Base-by-base conservation (phyloP, 2,329 filamentous ascomycete species). In the Dactylellina leptospora region DNA sequence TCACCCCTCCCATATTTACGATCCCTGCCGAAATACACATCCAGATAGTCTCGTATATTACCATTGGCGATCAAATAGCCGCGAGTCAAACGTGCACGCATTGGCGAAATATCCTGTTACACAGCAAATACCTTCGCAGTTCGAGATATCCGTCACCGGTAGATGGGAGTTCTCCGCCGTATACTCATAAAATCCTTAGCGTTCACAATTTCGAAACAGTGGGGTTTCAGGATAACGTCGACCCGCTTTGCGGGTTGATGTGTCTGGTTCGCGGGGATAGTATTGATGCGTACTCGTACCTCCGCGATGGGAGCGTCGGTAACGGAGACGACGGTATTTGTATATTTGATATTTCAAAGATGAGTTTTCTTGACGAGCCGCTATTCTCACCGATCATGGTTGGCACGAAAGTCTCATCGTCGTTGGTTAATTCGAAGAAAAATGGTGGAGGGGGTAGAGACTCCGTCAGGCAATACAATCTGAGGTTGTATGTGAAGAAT, bases 71-170 rank as follows among this genome's bases (percentile, higher is more conserved):
- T 44, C 60, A 64, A 50, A 42, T 64, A 4, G 20, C 50, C 3
- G 50, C 51, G 28, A 56, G 60, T 18, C 50, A 64, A 40, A 51
- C 60, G 50, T 64, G 60, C 30, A 64, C 20, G 1, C 30, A 56
- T 10, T 64, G 60, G 60, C 40, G 36, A 16, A 33, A 27, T 16
- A 54, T 64, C 44, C 18, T 56, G 6, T 11, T n/a, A 11, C 20
- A 50, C 16, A 50, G 40, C 22, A 50, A 42, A 42, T 42, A 38
- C 23, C 42, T 64, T 9, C 27, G 33, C 8, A 44, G 6, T 1
- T 22, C 28, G 18, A 48, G 60, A 48, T 64, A 64, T 33, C 20
- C 20, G 11, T 33, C 50, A 8, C n/a, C 18, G 11, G 4, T 4
- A 40, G 33, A 27, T 6, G 20, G n/a, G 10, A 23, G 4, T 5